A percentile compares a stretch with the other conserved stretches of the same genome.
These are phyloP conservation scores for Solanum okadae DNA, from an alignment of 257 asterid genomes.

Conservation along the genomic window DNA sequence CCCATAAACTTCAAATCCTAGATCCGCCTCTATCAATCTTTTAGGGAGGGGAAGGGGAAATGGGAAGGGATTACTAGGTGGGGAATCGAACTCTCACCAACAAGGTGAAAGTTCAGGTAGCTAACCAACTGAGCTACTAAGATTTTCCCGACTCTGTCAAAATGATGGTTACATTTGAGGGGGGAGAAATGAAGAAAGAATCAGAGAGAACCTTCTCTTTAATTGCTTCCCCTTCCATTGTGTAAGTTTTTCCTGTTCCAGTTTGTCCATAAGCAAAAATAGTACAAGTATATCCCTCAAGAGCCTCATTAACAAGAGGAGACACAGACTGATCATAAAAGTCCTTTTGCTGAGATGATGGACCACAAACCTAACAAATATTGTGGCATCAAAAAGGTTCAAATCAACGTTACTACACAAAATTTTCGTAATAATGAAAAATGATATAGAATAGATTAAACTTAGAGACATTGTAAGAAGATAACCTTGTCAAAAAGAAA, in stretches of 20 bases:
- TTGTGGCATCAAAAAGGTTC: not conserved
- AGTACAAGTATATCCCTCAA: slow-evolving; percentile 54
- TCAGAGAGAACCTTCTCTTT: slow-evolving; percentile 30
- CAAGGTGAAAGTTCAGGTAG: not conserved
- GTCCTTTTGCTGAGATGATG: slow-evolving; percentile 31
- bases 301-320: slow-evolving; percentile 36
- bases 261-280: slow-evolving; percentile 61
- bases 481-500: slow-evolving; percentile 45
- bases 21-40: not conserved
- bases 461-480: not conserved
- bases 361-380: slow-evolving; percentile 44
- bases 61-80: not conserved
- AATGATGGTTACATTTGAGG: not conserved
- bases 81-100: not conserved
- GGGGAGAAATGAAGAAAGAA: not conserved
- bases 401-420: not conserved
- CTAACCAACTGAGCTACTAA: not conserved
- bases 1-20: not conserved
- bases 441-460: not conserved
- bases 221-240: slow-evolving; percentile 58
- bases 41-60: no score
- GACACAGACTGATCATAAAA: slow-evolving; percentile 39
- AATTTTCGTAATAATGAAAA: not conserved
- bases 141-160: not conserved
- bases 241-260: slow-evolving; percentile 51